Conservation (phyloP, 2,329 filamentous ascomycete genomes). For the Hypoxylon sp. region DNA sequence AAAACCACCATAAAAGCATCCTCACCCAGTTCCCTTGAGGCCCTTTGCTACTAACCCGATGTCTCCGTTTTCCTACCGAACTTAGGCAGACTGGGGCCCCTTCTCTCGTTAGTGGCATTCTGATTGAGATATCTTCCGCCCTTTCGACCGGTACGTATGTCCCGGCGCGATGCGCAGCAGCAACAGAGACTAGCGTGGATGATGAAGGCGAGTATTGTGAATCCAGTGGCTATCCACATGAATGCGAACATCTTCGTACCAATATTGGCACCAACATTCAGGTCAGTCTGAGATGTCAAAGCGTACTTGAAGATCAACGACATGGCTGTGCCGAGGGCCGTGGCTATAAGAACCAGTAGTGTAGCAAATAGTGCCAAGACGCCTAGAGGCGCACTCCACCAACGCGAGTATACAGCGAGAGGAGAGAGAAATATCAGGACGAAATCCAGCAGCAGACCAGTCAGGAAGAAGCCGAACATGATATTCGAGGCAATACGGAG, state of each 20-base stretch:
- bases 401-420: constrained; percentile 67
- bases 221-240: constrained; percentile 85
- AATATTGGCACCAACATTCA: constrained; percentile 81
- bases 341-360: constrained; percentile 76
- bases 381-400: constrained; percentile 75
- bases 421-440: constrained; percentile 76
- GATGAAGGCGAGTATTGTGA: constrained; percentile 76
- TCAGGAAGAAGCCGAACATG: constrained; percentile 92
- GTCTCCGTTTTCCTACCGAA: constrained; percentile 26
- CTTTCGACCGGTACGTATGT: constrained; percentile 60
- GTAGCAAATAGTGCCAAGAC: constrained; percentile 76
- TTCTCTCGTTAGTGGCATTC: constrained; percentile 14
- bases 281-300: constrained; percentile 75
- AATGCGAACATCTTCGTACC: constrained; percentile 84
- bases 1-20: neutral
- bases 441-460: constrained; percentile 76
- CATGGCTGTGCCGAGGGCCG: constrained; percentile 84
- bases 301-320: constrained; percentile 85
- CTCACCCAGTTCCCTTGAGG: neutral
- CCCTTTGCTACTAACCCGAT: constrained; percentile 34
- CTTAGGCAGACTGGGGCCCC: constrained; percentile 22
- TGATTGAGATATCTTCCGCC: constrained; percentile 42
- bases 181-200: constrained; percentile 83
- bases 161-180: constrained; percentile 73
- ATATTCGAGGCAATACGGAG: constrained; percentile 80